Conservation (phyloP, 2,329 filamentous ascomycete species). For the Aspergillus pseudonomiae region DNA sequence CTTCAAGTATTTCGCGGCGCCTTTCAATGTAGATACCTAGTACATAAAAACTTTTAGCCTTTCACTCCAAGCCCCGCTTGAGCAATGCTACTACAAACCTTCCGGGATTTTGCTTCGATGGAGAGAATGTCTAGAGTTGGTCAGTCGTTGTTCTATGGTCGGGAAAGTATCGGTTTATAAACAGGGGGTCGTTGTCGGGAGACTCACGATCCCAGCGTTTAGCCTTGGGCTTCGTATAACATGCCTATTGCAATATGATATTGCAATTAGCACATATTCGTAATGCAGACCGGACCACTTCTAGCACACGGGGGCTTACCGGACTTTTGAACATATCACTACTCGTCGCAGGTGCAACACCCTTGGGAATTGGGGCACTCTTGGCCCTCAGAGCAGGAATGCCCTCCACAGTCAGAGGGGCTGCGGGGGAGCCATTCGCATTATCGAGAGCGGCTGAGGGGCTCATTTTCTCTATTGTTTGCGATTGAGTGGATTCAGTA, state of each 20-base stretch:
- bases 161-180: background rate
- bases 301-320: conserved; percentile 47
- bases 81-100: conserved; percentile 31
- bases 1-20: conserved; percentile 76
- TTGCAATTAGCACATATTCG: conserved; percentile 12
- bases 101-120: conserved; percentile 60
- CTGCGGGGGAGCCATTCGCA: conserved; percentile 18
- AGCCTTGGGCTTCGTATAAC: conserved; percentile 69
- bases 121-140: conserved; percentile 57
- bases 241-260: conserved; percentile 33
- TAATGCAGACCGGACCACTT: background rate
- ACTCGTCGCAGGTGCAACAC: conserved; percentile 74
- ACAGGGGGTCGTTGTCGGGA: background rate
- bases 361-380: conserved; percentile 69
- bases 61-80: background rate
- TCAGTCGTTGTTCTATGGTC: conserved; percentile 1
- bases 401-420: conserved; percentile 64
- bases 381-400: conserved; percentile 70
- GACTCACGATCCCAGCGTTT: conserved; percentile 82
- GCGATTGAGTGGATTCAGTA: background rate
- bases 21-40: conserved; percentile 75
- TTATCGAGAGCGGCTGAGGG: conserved; percentile 27
- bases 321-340: conserved; percentile 83
- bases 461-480: conserved; percentile 26
- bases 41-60: conserved; percentile 12